phyloP scores from a whole-genome alignment of 257 asterid species.

The Craterostigma plantagineum region DNA sequence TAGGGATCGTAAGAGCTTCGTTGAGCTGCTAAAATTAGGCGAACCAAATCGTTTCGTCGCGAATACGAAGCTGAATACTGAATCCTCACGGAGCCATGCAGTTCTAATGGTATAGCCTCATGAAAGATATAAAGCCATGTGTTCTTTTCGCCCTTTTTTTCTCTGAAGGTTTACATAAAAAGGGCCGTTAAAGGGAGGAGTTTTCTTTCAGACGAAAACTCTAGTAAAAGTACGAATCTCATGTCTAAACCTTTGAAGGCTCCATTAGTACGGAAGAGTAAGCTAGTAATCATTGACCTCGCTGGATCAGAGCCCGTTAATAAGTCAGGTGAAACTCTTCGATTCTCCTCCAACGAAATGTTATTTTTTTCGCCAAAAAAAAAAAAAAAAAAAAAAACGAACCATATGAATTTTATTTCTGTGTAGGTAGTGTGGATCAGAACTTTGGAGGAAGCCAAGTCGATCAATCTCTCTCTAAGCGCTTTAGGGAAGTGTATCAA shows the following conservation, averaged over 20 bases:
- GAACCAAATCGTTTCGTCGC: constrained; percentile 84
- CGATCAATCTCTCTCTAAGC: constrained; percentile 76
- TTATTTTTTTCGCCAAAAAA: too few relatives aligned
- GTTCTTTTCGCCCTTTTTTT: too few relatives aligned
- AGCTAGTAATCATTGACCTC: constrained; percentile 74
- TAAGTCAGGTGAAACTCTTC: constrained; percentile 45
- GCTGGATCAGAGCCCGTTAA: constrained; percentile 91
- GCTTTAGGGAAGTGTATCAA: constrained; percentile 87
- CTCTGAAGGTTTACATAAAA: too few relatives aligned
- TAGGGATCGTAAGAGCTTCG: constrained; percentile 49
- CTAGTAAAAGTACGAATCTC: constrained; percentile 17
- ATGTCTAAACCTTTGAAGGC: constrained; percentile 23
- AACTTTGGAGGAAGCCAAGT: constrained; percentile 73
- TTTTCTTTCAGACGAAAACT: constrained; percentile 33
- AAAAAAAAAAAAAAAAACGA: too few relatives aligned
- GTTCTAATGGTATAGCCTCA: constrained; percentile 44
- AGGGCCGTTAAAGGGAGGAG: constrained; percentile 15
- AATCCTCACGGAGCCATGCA: constrained; percentile 93
- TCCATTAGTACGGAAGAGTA: constrained; percentile 57
- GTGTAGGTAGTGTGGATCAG: constrained; percentile 75
- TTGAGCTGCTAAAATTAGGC: constrained; percentile 53
- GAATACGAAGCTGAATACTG: constrained; percentile 71
- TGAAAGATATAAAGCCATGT: too few relatives aligned
- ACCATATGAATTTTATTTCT: not conserved
- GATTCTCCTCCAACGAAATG: not conserved